Conservation (phyloP, 805 yeast species). For the Barnettozyma wickerhamii region DNA sequence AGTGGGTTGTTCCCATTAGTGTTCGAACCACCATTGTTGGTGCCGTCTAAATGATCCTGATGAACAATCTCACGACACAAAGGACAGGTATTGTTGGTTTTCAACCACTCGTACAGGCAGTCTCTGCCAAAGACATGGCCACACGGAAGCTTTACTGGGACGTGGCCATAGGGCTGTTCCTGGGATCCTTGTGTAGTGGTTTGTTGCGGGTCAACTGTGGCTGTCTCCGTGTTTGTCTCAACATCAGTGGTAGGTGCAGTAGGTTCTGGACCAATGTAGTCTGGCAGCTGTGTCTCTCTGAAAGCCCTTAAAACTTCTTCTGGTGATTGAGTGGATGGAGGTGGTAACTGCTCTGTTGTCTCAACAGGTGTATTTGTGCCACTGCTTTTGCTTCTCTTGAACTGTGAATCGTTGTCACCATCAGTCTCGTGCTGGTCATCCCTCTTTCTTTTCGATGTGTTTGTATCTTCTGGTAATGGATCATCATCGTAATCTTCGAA, state of each 20-base stretch:
- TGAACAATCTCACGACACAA: conserved; percentile 59
- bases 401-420: background rate
- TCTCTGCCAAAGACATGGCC: conserved; percentile 80
- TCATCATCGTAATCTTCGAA: conserved; percentile 43
- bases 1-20: conserved; percentile 19
- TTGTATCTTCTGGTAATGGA: background rate
- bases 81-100: conserved; percentile 74
- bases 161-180: conserved; percentile 40
- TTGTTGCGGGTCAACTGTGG: background rate
- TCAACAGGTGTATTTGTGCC: background rate
- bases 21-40: conserved; percentile 10
- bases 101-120: conserved; percentile 86
- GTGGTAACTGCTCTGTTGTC: background rate
- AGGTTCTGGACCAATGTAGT: background rate
- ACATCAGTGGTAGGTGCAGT: background rate
- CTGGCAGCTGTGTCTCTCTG: conserved; percentile 5
- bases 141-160: conserved; percentile 76
- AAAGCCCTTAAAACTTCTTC: conserved; percentile 6
- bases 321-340: background rate
- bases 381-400: conserved; percentile 4
- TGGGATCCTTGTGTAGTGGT: conserved; percentile 10
- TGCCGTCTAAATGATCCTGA: conserved; percentile 7
- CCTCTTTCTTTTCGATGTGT: conserved; percentile 14
- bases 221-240: background rate
- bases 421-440: conserved; percentile 3